A percentile compares a stretch with the other conserved stretches of the same genome.
These are phyloP conservation scores for Dissophora ornata DNA, from an alignment of 192 early-diverging fungal species.

Conservation along the genomic window DNA sequence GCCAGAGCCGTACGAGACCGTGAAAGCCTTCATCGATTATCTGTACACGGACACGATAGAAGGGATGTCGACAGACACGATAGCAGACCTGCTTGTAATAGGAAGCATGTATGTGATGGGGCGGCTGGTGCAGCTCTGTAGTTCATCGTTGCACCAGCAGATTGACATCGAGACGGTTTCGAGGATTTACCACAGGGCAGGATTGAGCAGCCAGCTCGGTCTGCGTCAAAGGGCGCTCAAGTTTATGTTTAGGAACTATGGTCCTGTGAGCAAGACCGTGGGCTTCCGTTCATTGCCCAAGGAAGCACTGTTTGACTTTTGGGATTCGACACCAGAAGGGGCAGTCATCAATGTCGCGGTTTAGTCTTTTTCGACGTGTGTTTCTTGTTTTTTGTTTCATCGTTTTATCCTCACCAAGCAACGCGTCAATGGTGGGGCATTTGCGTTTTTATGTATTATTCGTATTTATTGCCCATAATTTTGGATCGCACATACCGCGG, in stretches of 20 bases:
- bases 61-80: slow-evolving; percentile 43
- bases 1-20: slow-evolving; percentile 62
- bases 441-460: too few species aligned
- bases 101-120: slow-evolving; percentile 69
- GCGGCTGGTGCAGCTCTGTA: slow-evolving; percentile 63
- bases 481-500: too few species aligned
- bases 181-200: slow-evolving; percentile 66
- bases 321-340: slow-evolving; percentile 66
- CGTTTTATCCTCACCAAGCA: background rate
- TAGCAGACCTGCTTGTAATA: slow-evolving; percentile 68
- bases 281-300: slow-evolving; percentile 65
- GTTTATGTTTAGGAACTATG: slow-evolving; percentile 71
- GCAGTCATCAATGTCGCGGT: slow-evolving; percentile 55
- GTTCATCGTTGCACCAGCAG: slow-evolving; percentile 54
- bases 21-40: slow-evolving; percentile 65
- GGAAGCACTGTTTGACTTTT: slow-evolving; percentile 67
- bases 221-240: slow-evolving; percentile 61
- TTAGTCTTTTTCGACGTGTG: too few species aligned
- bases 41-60: slow-evolving; percentile 69
- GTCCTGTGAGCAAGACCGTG: slow-evolving; percentile 64
- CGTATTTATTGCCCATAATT: too few species aligned
- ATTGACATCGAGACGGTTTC: slow-evolving; percentile 67
- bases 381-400: background rate
- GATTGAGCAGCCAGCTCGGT: slow-evolving; percentile 61
- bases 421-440: too few species aligned